Percentiles rank a stretch among this genome's conserved stretches.
phyloP scores from a whole-genome alignment of 805 yeast genomes.

The Zygotorulaspora sp. region DNA sequence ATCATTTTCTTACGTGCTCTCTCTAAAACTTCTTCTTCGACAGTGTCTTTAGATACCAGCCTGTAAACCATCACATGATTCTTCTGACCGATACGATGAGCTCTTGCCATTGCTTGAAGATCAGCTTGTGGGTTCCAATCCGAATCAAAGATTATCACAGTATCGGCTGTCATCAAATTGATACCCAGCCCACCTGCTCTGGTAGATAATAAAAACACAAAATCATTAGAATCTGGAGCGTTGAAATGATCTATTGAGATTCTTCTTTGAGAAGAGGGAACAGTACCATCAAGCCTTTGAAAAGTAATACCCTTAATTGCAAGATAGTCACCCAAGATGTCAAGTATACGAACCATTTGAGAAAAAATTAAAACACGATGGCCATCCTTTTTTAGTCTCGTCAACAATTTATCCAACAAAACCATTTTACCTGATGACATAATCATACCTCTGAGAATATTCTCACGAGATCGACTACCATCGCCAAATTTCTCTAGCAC shows the following conservation, averaged over 20 bases:
- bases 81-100: slow-evolving; percentile 99
- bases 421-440: slow-evolving; percentile 99
- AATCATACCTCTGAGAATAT: slow-evolving; percentile 79
- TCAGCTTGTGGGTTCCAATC: slow-evolving; percentile 99
- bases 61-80: slow-evolving; percentile 96
- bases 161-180: slow-evolving; percentile 97
- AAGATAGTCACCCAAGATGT: slow-evolving; percentile 89
- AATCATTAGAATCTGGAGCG: slow-evolving; percentile 88
- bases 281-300: slow-evolving; percentile 95
- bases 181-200: slow-evolving; percentile 99
- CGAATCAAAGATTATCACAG: slow-evolving; percentile 94
- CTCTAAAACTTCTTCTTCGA: slow-evolving; percentile 95
- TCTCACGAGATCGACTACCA: slow-evolving; percentile 61
- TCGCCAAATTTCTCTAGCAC: slow-evolving; percentile 65
- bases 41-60: slow-evolving; percentile 96
- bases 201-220: slow-evolving; percentile 83
- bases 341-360: slow-evolving; percentile 96
- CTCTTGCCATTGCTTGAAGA: slow-evolving; percentile 98
- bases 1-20: slow-evolving; percentile 98
- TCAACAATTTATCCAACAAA: slow-evolving; percentile 78
- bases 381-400: slow-evolving; percentile 84
- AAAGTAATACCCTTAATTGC: slow-evolving; percentile 80
- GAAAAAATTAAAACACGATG: slow-evolving; percentile 93
- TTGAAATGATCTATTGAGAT: slow-evolving; percentile 95
- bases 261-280: slow-evolving; percentile 89